Base-by-base conservation (phyloP, 2,329 filamentous ascomycete species). In the Iodosphaeria phyllophila region DNA sequence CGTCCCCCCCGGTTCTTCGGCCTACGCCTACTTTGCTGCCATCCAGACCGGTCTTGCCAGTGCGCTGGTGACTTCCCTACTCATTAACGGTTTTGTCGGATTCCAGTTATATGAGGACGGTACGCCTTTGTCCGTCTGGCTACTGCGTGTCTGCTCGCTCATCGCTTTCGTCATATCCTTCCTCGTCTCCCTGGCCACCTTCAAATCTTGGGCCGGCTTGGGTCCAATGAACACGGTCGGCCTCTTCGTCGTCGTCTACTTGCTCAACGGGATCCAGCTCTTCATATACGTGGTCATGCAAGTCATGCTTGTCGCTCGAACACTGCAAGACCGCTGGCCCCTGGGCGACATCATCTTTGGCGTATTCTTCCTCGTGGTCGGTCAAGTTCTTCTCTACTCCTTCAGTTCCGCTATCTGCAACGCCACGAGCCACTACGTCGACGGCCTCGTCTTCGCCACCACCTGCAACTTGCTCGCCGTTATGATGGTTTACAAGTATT, bases 401-500 rank as follows among this genome's bases (percentile, higher is more conserved):
- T 80, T 93, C 43, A 89, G 80, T 54, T 63, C 74, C 35, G 69
- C 64, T 33, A 84, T 98, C 41, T 98, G 89, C 56, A 64, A 74
- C 25, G 67, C 69, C 23, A 71, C 84, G 19, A 73, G 80, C 50
- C 89, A 98, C 50, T 98, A 95, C 46, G 54, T 98, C 24, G 89
- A 98, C 43, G 86, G 86, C 1, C 54, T 95, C 23, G 92, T 95
- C 56, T 84, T 98, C 43, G 80, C 83, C 4, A 93, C 86, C 1
- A 73, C 86, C 28, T 89, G 83, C 58, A 98, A 98, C 45, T 54
- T 98, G 22, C 58, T 98, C 21, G 82, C 74, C 8, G 86, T 98
- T 32, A 98, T 98, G 89, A 98, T 95, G 89, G 74, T 98, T 18
- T 98, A 98, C 65, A 98, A 98, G 75, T 98, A 92, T 60, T 98